phyloP scores from a whole-genome alignment of 306 rosid genomes.

The Pueraria montana region DNA sequence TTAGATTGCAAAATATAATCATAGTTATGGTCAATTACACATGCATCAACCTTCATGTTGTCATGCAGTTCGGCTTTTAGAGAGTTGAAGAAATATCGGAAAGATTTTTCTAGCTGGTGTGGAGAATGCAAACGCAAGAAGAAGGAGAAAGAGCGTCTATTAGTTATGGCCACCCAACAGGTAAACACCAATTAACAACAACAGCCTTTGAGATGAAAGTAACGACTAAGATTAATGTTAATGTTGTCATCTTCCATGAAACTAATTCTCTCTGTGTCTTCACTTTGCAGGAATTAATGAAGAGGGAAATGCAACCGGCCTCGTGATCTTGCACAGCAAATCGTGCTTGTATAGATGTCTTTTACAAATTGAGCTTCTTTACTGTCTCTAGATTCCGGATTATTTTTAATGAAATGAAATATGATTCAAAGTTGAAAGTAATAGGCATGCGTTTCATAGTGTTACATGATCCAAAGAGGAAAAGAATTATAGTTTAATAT shows the following conservation, averaged over 20 bases:
- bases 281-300: constrained; percentile 10
- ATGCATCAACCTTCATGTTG: constrained; percentile 40
- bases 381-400: constrained; percentile 1
- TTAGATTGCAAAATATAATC: constrained; percentile 8
- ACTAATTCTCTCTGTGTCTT: background rate
- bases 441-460: background rate
- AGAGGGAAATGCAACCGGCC: constrained; percentile 25
- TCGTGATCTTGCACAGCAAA: background rate
- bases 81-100: constrained; percentile 87
- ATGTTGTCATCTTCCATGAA: background rate
- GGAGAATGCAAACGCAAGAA: constrained; percentile 87
- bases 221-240: background rate
- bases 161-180: constrained; percentile 66
- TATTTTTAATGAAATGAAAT: background rate
- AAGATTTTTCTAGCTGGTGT: constrained; percentile 86
- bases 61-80: constrained; percentile 75
- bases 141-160: constrained; percentile 70
- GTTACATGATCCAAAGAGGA: background rate
- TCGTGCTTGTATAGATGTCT: constrained; percentile 5
- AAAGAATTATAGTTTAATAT: background rate
- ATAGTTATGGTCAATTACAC: constrained; percentile 9
- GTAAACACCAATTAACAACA: background rate
- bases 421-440: background rate
- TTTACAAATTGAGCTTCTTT: background rate
- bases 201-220: background rate